These are phyloP conservation scores for Aurifilum marmelostoma DNA, from an alignment of 2,329 filamentous ascomycete species.

Conservation along the genomic window DNA sequence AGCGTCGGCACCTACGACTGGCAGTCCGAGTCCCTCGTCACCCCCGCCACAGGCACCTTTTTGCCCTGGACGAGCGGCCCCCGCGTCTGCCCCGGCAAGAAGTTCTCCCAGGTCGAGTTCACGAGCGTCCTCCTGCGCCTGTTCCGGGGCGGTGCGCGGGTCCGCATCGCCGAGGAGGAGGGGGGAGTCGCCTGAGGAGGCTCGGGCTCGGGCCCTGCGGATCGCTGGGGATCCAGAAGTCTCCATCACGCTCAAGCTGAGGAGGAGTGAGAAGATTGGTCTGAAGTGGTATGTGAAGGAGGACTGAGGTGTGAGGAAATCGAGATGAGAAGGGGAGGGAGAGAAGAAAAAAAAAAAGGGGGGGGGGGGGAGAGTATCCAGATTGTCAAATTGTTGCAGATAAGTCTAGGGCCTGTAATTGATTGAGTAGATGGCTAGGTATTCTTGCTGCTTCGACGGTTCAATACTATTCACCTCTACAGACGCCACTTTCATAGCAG, in stretches of 20 bases:
- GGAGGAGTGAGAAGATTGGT: conserved; percentile 16
- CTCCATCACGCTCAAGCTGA: conserved; percentile 11
- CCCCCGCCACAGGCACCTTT: conserved; percentile 5
- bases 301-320: background rate
- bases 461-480: no score
- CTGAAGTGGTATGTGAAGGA: conserved; percentile 13
- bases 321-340: no score
- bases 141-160: conserved; percentile 8
- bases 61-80: conserved; percentile 15
- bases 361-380: no score
- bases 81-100: conserved; percentile 17
- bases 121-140: conserved; percentile 12
- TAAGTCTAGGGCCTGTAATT: no score
- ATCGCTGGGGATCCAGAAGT: background rate
- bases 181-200: conserved; percentile 12
- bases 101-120: conserved; percentile 23
- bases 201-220: background rate
- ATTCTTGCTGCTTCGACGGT: no score
- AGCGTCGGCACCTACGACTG: conserved; percentile 9
- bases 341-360: no score
- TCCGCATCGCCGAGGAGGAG: background rate
- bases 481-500: no score
- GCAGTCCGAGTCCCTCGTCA: conserved; percentile 16
- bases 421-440: no score
- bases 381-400: no score